A percentile compares a stretch with the other conserved stretches of the same genome.
These are phyloP conservation scores for Plectosphaerella cucumerina DNA, from an alignment of 2,329 filamentous ascomycete genomes.

Conservation along the genomic window DNA sequence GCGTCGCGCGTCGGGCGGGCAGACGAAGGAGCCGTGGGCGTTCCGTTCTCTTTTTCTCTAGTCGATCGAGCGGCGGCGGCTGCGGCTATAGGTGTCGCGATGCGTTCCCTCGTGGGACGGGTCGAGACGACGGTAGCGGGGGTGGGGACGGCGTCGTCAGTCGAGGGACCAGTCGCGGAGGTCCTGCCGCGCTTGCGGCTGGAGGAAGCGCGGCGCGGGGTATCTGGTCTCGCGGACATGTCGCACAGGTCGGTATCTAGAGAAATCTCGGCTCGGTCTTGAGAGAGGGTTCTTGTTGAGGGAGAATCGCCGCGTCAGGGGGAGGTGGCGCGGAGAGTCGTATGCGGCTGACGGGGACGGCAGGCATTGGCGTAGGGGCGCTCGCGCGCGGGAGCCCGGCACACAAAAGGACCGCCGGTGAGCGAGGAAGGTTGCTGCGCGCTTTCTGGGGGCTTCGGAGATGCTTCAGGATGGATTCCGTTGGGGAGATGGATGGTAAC, in stretches of 20 bases:
- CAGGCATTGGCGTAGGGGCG: constrained; percentile 13
- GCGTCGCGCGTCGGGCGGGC: constrained; percentile 30
- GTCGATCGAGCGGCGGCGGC: neutral
- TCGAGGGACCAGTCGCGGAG: constrained; percentile 23
- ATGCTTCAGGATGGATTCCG: neutral
- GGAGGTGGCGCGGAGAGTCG: constrained; percentile 15
- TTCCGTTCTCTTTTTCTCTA: neutral
- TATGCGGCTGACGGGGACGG: constrained; percentile 12
- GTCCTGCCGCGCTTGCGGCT: constrained; percentile 44
- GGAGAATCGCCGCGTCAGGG: constrained; percentile 17
- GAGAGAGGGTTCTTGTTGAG: constrained; percentile 5
- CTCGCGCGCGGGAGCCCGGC: constrained; percentile 11
- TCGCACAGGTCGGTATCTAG: constrained; percentile 2
- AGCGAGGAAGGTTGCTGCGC: constrained; percentile 5
- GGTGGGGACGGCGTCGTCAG: neutral
- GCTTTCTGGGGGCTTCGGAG: neutral
- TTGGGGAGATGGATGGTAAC: neutral
- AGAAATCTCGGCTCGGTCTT: constrained; percentile 1
- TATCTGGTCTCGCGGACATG: constrained; percentile 29
- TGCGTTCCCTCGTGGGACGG: constrained; percentile 4
- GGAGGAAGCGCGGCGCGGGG: constrained; percentile 35
- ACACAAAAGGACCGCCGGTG: constrained; percentile 14
- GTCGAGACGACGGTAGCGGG: neutral
- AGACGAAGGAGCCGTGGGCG: constrained; percentile 17
- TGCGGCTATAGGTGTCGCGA: neutral